Conservation (phyloP, 257 asterid genomes). For the Oldenlandia corymbosa region DNA sequence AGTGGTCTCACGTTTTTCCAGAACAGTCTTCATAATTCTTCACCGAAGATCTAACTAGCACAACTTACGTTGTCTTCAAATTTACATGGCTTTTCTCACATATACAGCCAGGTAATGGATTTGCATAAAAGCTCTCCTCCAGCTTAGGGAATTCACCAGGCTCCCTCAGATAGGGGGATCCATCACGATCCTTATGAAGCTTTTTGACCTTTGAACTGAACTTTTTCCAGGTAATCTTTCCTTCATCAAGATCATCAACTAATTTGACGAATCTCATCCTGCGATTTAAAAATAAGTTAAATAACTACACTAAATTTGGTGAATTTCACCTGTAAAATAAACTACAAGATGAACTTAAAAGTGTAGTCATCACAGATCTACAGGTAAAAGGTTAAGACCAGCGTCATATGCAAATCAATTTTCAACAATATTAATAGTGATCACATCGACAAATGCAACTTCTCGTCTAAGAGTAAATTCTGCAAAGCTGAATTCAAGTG, state of each 20-base stretch:
- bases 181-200: slow-evolving; percentile 61
- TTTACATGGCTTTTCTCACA: slow-evolving; percentile 54
- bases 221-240: slow-evolving; percentile 72
- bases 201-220: slow-evolving; percentile 67
- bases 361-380: not conserved
- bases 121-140: slow-evolving; percentile 91
- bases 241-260: slow-evolving; percentile 72
- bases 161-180: slow-evolving; percentile 86
- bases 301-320: too few relatives aligned
- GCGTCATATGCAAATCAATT: not conserved
- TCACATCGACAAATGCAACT: not conserved
- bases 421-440: not conserved
- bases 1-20: not conserved
- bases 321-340: too few relatives aligned
- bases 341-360: not conserved
- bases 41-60: not conserved
- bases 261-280: slow-evolving; percentile 79
- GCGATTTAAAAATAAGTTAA: slow-evolving; percentile 20
- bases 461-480: not conserved
- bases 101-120: slow-evolving; percentile 86
- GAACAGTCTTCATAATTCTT: not conserved
- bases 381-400: not conserved
- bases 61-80: slow-evolving; percentile 3
- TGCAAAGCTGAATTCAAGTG: not conserved
- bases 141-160: slow-evolving; percentile 83